These are phyloP conservation scores for Ogataea chonburiensis DNA, from an alignment of 805 yeast genomes.

Conservation along the genomic window DNA sequence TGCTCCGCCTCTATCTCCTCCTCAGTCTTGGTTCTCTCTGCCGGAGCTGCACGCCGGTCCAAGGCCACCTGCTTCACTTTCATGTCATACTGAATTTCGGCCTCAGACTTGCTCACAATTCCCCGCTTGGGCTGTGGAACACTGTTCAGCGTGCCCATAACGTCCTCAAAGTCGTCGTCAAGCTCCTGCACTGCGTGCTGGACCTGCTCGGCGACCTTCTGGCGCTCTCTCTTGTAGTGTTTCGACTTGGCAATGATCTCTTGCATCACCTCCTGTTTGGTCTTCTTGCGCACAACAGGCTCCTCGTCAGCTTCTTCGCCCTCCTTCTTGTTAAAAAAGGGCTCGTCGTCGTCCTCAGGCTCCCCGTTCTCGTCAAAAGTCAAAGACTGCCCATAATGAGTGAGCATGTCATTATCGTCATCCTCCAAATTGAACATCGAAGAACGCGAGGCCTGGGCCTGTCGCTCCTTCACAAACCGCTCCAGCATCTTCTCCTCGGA, in stretches of 20 bases:
- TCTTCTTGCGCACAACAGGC: constrained; percentile 56
- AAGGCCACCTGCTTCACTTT: constrained; percentile 64
- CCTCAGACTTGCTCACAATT: constrained; percentile 40
- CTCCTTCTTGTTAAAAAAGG: constrained; percentile 36
- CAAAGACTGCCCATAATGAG: constrained; percentile 76
- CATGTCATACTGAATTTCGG: constrained; percentile 55
- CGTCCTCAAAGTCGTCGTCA: constrained; percentile 72
- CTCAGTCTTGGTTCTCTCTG: constrained; percentile 76
- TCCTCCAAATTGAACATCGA: constrained; percentile 76
- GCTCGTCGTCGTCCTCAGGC: constrained; percentile 27
- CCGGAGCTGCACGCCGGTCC: constrained; percentile 76
- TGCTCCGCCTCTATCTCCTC: constrained; percentile 66
- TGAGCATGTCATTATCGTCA: constrained; percentile 57
- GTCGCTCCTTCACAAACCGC: constrained; percentile 88
- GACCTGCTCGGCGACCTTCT: constrained; percentile 56
- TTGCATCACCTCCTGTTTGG: constrained; percentile 82
- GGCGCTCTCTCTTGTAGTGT: constrained; percentile 73
- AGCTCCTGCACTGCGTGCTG: constrained; percentile 63
- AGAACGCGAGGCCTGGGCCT: constrained; percentile 53
- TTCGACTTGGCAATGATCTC: constrained; percentile 83
- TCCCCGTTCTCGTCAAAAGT: constrained; percentile 45
- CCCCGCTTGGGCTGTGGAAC: constrained; percentile 28
- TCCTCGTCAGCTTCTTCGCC: constrained; percentile 33
- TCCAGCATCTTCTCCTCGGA: constrained; percentile 94
- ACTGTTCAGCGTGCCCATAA: constrained; percentile 43